Conservation (phyloP, 176 grass and related monocot genomes). For the Themeda triandra region DNA sequence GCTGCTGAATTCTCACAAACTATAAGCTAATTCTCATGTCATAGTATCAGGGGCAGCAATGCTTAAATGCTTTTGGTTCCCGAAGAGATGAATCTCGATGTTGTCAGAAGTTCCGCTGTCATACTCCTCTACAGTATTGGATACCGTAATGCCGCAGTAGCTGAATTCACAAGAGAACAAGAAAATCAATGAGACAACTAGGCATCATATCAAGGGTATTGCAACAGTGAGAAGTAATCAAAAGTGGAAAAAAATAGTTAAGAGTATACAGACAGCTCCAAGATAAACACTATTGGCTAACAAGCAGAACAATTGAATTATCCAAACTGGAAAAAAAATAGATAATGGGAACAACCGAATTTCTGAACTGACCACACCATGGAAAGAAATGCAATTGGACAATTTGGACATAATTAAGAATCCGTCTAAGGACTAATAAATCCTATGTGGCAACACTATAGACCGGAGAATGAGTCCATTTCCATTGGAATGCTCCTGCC, state of each 20-base stretch:
- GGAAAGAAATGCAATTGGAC: neutral
- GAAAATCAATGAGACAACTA: neutral
- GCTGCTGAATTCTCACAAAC: neutral
- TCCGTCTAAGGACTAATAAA: neutral
- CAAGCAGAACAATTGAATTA: neutral
- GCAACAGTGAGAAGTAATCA: neutral
- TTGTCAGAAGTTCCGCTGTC: too few species aligned
- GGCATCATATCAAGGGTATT: too few species aligned
- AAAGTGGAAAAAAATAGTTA: neutral
- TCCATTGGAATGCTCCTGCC: neutral
- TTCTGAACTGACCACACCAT: too few species aligned
- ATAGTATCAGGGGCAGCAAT: too few species aligned
- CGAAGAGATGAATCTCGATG: too few species aligned
- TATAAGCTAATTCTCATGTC: too few species aligned
- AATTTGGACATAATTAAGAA: too few species aligned
- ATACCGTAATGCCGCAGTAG: neutral
- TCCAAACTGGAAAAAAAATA: too few species aligned
- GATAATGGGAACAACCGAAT: too few species aligned
- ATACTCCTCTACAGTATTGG: too few species aligned
- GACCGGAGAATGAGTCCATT: neutral
- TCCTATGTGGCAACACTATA: neutral
- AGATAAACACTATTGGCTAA: neutral
- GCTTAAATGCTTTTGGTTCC: too few species aligned
- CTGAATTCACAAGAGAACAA: neutral
- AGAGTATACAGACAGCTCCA: neutral